Conservation (phyloP, 805 yeast species). For the Starmerella sirachaensis region DNA sequence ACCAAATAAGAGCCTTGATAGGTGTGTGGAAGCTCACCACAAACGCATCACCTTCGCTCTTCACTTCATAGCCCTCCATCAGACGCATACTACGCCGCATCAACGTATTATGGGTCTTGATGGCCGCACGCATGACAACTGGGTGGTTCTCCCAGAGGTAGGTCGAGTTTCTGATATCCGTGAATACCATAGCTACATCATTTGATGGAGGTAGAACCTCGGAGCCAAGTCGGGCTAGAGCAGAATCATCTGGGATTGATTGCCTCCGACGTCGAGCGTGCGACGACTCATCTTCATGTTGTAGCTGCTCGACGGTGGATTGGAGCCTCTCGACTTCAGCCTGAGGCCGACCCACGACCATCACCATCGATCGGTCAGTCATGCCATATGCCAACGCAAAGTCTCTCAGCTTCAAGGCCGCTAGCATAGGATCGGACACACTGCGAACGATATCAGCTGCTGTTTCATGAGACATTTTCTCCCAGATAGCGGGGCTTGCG, state of each 20-base stretch:
- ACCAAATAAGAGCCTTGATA: conserved; percentile 82
- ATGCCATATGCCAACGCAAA: conserved; percentile 91
- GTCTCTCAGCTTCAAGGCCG: conserved; percentile 88
- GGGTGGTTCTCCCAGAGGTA: conserved; percentile 87
- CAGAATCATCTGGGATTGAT: conserved; percentile 55
- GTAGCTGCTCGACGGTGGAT: conserved; percentile 4
- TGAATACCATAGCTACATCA: conserved; percentile 86
- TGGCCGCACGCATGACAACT: conserved; percentile 86
- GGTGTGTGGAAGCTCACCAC: conserved; percentile 96
- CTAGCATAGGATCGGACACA: conserved; percentile 67
- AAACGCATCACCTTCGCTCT: conserved; percentile 98
- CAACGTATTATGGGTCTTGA: conserved; percentile 80
- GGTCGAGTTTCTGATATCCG: conserved; percentile 93
- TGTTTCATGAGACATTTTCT: conserved; percentile 62
- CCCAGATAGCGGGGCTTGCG: conserved; percentile 81
- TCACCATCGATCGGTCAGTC: conserved; percentile 65
- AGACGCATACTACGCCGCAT: conserved; percentile 90
- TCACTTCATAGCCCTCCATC: conserved; percentile 95
- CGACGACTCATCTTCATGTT: conserved; percentile 5
- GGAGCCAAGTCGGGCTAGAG: conserved; percentile 60
- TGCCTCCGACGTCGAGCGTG: conserved; percentile 34
- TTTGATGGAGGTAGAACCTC: conserved; percentile 95
- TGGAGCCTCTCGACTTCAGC: conserved; percentile 2
- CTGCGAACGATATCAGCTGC: conserved; percentile 86
- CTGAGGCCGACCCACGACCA: conserved; percentile 36